Base-by-base conservation (phyloP, 352 stramenopile genomes). In the Phytopythium kandeliae region DNA sequence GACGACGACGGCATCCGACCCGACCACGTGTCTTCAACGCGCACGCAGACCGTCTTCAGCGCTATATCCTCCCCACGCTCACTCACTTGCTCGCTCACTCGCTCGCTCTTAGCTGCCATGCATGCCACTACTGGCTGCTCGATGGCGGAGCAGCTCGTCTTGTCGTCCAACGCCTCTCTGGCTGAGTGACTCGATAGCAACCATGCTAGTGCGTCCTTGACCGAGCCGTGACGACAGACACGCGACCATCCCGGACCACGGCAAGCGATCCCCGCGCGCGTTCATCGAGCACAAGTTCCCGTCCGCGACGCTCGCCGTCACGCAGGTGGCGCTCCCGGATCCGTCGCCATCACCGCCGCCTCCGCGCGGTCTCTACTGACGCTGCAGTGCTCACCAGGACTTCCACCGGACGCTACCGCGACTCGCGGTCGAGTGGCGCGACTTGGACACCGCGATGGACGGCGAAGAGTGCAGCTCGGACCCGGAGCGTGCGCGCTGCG, bases 221-320 rank as follows among this genome's bases (percentile, higher is more conserved):
- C 55, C 24, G 15, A 10, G 17, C 17, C 48, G 33, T 71, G 16
- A 50, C 56, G 58, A 31, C 25, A n/a, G n/a, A 40, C 57, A 87
- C 62, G 82, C 82, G 16, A 92, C 82, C 25, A 89, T 92, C 57
- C 79, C 78, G 35, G 69, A 88, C 55, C 90, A 92, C 43, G 82
- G 82, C 48, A 86, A 85, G 53, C 62, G 73, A 0, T 89, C 82
- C 0, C 77, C 89, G 26, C 73, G 68, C 10, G 62, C 77, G 30
- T 90, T 74, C 56, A 79, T 92, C 53, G 61, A 84, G 46, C 70
- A 88, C 63, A 92, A 89, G 67, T 90, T 90, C 58, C 79, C 82
- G 1, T 54, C 62, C 4, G 67, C 75, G 0, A 53, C 68, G 3
- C 88, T 88, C 37, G 76, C 74, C 35, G 69, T 84, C 46, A 92